Percentiles rank a stretch among this genome's conserved stretches.
Evolutionary conservation across 164 flowering plant species (phyloP).

Genomic region (Tetrastigma voinierianum): DNA sequence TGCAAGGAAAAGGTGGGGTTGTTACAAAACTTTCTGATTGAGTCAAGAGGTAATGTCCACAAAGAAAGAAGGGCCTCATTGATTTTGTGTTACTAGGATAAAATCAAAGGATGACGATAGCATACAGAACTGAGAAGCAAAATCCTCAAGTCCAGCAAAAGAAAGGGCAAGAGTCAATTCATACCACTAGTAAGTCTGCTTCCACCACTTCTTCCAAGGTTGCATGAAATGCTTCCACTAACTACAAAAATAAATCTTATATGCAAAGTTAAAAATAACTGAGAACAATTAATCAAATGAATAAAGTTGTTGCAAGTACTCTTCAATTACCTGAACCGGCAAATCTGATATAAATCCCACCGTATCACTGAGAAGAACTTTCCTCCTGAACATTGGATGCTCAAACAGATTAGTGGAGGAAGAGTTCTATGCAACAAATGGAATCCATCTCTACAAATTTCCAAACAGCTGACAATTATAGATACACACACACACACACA

Average conservation of each 20-base stretch:
- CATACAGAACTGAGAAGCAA: constrained; percentile 1
- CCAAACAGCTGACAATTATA: constrained; percentile 4
- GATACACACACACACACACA: no score
- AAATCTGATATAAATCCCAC: constrained; percentile 97
- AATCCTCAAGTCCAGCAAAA: neutral
- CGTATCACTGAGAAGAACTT: constrained; percentile 90
- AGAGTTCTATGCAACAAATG: neutral
- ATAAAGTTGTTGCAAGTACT: neutral
- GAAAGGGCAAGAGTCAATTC: constrained; percentile 9
- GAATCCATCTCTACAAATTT: neutral
- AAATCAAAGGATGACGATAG: neutral
- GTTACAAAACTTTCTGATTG: neutral
- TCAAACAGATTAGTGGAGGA: constrained; percentile 6
- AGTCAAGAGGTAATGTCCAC: neutral
- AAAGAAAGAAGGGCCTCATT: neutral
- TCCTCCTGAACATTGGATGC: constrained; percentile 55
- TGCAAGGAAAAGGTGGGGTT: neutral
- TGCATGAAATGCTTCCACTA: constrained; percentile 96
- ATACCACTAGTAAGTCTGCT: constrained; percentile 96
- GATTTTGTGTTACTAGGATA: neutral
- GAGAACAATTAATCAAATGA: neutral
- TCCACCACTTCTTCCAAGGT: constrained; percentile 96
- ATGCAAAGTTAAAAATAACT: neutral
- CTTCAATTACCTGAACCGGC: constrained; percentile 77
- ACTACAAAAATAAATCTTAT: constrained; percentile 38